Evolutionary conservation across 768 basidiomycete genomes (phyloP).

Genomic region (Favolaschia claudopus): DNA sequence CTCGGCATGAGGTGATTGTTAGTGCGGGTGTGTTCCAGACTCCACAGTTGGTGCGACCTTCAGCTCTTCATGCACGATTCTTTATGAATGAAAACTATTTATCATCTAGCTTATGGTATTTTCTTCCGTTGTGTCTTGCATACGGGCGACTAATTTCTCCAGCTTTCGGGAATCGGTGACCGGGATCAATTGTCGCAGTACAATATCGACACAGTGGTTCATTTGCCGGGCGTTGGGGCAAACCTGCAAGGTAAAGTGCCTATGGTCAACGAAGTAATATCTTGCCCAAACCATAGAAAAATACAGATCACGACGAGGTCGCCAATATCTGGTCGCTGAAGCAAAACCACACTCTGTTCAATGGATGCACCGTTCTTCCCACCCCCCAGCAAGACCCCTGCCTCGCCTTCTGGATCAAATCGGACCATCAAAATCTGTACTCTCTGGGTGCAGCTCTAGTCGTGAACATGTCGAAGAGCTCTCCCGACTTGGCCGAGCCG

Average conservation of each 20-base stretch:
- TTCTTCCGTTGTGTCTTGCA: background rate
- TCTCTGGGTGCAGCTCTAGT: constrained; percentile 31
- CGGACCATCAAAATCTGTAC: constrained; percentile 32
- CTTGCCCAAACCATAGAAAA: background rate
- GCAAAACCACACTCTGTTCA: constrained; percentile 35
- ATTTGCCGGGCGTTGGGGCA: constrained; percentile 45
- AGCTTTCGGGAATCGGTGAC: constrained; percentile 47
- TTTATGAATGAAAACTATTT: background rate
- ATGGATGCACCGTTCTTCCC: constrained; percentile 32
- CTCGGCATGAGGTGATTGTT: constrained; percentile 36
- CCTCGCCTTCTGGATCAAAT: constrained; percentile 30
- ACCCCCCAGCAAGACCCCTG: constrained; percentile 35
- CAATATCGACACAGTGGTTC: constrained; percentile 36
- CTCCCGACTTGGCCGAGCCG: constrained; percentile 26
- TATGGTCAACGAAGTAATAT: background rate
- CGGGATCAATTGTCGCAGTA: constrained; percentile 28
- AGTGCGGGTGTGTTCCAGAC: constrained; percentile 39
- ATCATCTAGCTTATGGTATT: constrained; percentile 32
- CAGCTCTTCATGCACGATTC: background rate
- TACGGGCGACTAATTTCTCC: background rate
- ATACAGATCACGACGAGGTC: constrained; percentile 42
- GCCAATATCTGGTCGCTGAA: constrained; percentile 38
- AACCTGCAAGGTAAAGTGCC: constrained; percentile 42
- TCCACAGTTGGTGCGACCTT: constrained; percentile 34
- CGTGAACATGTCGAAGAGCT: constrained; percentile 28